phyloP scores from a whole-genome alignment of 805 yeast genomes.

The Cyberlindnera americana region DNA sequence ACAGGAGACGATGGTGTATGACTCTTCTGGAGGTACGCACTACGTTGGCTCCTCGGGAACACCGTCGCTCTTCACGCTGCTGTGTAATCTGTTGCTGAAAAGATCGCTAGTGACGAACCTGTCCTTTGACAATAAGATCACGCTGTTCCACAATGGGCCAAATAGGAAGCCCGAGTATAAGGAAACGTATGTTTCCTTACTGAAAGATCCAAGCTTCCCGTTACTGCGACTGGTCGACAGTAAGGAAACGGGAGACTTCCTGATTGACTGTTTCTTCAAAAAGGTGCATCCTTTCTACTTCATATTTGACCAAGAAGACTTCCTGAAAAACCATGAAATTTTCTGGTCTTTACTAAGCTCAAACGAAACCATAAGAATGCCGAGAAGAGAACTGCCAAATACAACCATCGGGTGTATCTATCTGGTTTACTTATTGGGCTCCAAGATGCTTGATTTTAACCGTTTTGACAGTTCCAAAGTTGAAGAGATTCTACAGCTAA shows the following conservation, averaged over 20 bases:
- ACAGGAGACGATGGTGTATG: conserved; percentile 36
- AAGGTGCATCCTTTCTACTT: conserved; percentile 43
- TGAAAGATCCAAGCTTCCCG: conserved; percentile 34
- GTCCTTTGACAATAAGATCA: conserved; percentile 33
- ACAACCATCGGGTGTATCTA: conserved; percentile 41
- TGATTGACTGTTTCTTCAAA: conserved; percentile 37
- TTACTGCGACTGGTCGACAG: conserved; percentile 30
- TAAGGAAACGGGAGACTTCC: conserved; percentile 34
- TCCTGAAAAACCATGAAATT: conserved; percentile 33
- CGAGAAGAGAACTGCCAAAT: conserved; percentile 12
- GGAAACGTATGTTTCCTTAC: conserved; percentile 13
- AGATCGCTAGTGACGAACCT: conserved; percentile 33
- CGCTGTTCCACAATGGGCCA: conserved; percentile 19
- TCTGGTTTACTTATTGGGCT: conserved; percentile 37
- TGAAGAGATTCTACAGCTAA: conserved; percentile 39
- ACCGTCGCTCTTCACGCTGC: conserved; percentile 39
- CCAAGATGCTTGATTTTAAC: conserved; percentile 23
- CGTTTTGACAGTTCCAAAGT: conserved; percentile 27
- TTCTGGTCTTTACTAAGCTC: conserved; percentile 32
- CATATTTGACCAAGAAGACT: conserved; percentile 35
- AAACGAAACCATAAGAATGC: background rate
- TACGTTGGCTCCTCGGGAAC: conserved; percentile 46
- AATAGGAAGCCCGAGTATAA: conserved; percentile 13
- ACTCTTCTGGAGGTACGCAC: conserved; percentile 44
- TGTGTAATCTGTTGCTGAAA: conserved; percentile 38